Evolutionary conservation across 148 eudicot genomes (phyloP).

Genomic region (Vaccinium myrtillus): DNA sequence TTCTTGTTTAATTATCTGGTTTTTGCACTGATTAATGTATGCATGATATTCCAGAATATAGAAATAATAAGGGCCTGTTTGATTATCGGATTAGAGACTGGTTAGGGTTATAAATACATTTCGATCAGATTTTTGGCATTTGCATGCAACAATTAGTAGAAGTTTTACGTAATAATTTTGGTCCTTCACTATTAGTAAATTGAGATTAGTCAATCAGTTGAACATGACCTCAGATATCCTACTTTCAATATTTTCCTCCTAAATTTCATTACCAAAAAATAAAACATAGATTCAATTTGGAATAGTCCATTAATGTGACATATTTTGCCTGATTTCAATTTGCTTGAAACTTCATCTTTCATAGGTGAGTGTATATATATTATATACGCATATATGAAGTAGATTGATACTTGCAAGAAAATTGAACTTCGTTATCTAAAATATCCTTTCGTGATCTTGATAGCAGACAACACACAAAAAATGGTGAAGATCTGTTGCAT

Average conservation of each 20-base stretch:
- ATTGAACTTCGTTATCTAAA: background rate
- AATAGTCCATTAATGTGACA: too few relatives aligned
- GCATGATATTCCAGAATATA: background rate
- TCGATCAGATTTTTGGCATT: background rate
- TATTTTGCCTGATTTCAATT: too few relatives aligned
- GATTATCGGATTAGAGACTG: background rate
- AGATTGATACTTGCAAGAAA: background rate
- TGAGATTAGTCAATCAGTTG: background rate
- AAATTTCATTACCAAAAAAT: background rate
- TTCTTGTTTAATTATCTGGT: background rate
- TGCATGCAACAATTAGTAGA: background rate
- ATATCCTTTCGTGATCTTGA: background rate
- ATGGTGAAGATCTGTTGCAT: conserved; percentile 77
- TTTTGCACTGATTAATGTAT: background rate
- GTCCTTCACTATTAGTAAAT: background rate
- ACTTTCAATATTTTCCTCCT: background rate
- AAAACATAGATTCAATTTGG: too few relatives aligned
- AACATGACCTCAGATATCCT: background rate
- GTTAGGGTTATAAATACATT: background rate
- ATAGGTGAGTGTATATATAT: background rate
- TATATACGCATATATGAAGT: background rate
- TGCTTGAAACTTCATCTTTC: background rate
- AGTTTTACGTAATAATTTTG: background rate
- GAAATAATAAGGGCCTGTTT: background rate
- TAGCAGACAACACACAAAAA: conserved; percentile 11